Conservation (phyloP, 305 asterid genomes). For the Ilex paraguariensis region DNA sequence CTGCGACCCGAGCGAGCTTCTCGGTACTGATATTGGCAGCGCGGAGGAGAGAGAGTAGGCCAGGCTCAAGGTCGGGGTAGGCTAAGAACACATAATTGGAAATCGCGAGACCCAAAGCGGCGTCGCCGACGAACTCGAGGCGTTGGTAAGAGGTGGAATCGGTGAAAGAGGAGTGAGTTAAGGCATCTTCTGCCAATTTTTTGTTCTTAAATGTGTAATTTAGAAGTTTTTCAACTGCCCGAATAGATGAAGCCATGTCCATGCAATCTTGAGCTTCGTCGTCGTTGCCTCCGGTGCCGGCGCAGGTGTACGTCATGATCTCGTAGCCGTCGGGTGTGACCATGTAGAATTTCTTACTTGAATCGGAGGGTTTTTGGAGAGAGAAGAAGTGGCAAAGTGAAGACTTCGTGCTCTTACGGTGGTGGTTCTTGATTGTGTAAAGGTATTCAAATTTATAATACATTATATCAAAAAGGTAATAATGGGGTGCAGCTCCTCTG, state of each 20-base stretch:
- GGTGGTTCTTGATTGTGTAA: too few species aligned
- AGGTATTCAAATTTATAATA: too few species aligned
- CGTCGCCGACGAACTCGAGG: not conserved
- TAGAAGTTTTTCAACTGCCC: slow-evolving; percentile 44
- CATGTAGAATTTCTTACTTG: too few species aligned
- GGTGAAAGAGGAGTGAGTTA: slow-evolving; percentile 12
- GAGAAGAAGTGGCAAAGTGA: too few species aligned
- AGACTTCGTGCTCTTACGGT: too few species aligned
- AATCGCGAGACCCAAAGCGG: not conserved
- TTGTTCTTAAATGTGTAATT: slow-evolving; percentile 34
- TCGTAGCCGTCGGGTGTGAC: too few species aligned
- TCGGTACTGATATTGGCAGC: not conserved
- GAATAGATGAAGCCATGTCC: slow-evolving; percentile 35
- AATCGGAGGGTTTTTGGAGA: too few species aligned
- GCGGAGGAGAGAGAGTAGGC: not conserved
- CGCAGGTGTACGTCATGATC: too few species aligned
- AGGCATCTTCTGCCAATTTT: slow-evolving; percentile 61
- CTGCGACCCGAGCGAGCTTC: not conserved
- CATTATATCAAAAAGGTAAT: too few species aligned
- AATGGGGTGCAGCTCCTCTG: too few species aligned
- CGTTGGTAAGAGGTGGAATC: not conserved
- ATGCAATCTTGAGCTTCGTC: not conserved
- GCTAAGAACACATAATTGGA: not conserved
- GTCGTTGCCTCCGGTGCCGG: too few species aligned
- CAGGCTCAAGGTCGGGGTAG: not conserved